Conservation (phyloP, 108 stramenopile genomes). For the Nitzschia sp. region DNA sequence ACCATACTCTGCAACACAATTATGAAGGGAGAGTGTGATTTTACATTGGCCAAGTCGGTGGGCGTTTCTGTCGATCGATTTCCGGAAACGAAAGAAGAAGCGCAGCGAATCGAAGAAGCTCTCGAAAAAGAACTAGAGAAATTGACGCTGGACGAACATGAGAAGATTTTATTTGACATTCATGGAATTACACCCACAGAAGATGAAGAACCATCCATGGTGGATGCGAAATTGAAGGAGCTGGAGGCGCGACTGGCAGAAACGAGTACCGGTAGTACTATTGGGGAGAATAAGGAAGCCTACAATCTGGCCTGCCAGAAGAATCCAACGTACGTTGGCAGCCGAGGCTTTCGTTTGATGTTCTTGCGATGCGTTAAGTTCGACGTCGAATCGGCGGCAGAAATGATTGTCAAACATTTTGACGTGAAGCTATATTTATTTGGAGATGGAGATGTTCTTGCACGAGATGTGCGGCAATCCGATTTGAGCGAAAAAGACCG, state of each 20-base stretch:
- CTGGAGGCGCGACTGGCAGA: neutral
- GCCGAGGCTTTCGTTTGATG: slow-evolving; percentile 33
- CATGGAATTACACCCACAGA: slow-evolving; percentile 17
- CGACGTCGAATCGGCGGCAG: slow-evolving; percentile 26
- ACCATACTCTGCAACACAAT: too few relatives aligned
- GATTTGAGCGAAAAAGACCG: slow-evolving; percentile 9
- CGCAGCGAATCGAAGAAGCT: neutral
- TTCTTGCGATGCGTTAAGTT: slow-evolving; percentile 44
- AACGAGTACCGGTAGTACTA: too few relatives aligned
- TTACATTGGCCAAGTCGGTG: slow-evolving; percentile 6
- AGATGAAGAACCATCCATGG: slow-evolving; percentile 2
- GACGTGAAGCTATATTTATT: slow-evolving; percentile 30
- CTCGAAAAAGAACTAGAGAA: slow-evolving; percentile 14
- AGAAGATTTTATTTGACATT: slow-evolving; percentile 22
- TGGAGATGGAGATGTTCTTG: slow-evolving; percentile 30
- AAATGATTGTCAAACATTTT: slow-evolving; percentile 28
- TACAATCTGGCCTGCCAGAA: slow-evolving; percentile 10
- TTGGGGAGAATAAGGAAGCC: slow-evolving; percentile 10
- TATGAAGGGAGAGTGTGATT: neutral
- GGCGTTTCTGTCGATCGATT: slow-evolving; percentile 1
- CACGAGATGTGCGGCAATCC: slow-evolving; percentile 8
- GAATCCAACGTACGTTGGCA: slow-evolving; percentile 24
- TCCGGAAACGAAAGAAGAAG: slow-evolving; percentile 7
- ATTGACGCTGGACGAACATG: slow-evolving; percentile 7
- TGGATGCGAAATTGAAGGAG: slow-evolving; percentile 10